These are phyloP conservation scores for Fonsecaea multimorphosa DNA, from an alignment of 2,329 filamentous ascomycete species.

Conservation along the genomic window DNA sequence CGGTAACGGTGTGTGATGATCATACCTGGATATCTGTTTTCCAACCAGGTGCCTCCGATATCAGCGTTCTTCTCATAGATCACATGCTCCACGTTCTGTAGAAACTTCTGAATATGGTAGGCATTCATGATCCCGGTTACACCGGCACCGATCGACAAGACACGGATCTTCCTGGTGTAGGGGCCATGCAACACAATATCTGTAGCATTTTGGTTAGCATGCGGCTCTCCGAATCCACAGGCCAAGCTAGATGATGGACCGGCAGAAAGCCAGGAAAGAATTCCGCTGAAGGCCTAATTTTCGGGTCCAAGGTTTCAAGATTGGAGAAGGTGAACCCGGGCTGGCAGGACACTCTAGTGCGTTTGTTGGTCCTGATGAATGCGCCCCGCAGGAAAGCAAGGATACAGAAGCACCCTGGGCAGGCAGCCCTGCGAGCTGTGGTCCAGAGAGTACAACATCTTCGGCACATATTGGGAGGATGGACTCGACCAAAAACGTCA, in stretches of 20 bases:
- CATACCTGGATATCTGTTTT: slow-evolving; percentile 52
- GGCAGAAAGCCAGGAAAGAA: too few species aligned
- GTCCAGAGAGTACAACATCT: too few species aligned
- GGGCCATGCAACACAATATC: slow-evolving; percentile 39
- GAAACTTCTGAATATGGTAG: slow-evolving; percentile 48
- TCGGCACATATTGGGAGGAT: too few species aligned
- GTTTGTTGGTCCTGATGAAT: too few species aligned
- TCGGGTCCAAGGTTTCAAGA: neutral
- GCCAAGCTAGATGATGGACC: neutral
- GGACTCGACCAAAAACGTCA: too few species aligned
- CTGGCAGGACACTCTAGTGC: neutral
- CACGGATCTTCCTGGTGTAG: slow-evolving; percentile 50
- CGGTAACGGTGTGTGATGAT: slow-evolving; percentile 31
- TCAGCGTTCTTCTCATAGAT: slow-evolving; percentile 44
- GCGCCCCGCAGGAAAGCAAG: too few species aligned
- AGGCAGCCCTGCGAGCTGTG: too few species aligned
- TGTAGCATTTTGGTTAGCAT: slow-evolving; percentile 17
- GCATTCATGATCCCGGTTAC: slow-evolving; percentile 69
- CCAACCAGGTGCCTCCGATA: slow-evolving; percentile 45
- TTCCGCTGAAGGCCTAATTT: neutral
- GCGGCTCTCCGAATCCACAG: neutral
- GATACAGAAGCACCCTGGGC: too few species aligned
- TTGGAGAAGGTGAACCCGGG: neutral
- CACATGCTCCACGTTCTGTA: slow-evolving; percentile 39
- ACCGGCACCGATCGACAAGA: slow-evolving; percentile 57